These are phyloP conservation scores for Botrytis pseudocinerea DNA, from an alignment of 2,329 filamentous ascomycete species.

Conservation along the genomic window DNA sequence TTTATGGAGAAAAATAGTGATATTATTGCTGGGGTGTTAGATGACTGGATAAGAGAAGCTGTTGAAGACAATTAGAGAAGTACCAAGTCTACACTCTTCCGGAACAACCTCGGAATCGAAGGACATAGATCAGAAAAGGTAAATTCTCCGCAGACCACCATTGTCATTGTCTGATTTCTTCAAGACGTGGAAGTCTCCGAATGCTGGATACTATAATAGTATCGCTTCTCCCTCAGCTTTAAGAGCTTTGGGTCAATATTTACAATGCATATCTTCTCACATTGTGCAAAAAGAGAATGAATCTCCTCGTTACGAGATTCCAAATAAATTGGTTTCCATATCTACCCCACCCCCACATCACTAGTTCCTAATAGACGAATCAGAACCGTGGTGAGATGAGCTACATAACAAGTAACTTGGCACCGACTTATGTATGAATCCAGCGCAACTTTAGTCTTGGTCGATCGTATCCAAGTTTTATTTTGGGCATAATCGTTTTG, in stretches of 20 bases:
- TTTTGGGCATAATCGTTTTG: not conserved
- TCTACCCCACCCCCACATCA: not conserved
- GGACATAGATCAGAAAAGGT: not conserved
- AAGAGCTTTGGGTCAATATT: too few relatives aligned
- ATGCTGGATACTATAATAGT: not conserved
- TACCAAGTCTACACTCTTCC: not conserved
- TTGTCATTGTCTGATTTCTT: not conserved
- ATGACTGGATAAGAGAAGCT: conserved; percentile 35
- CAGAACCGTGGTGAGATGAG: not conserved
- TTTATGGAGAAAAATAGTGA: conserved; percentile 52
- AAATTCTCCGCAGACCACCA: not conserved
- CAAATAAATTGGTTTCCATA: not conserved
- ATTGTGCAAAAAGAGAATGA: not conserved
- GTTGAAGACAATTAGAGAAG: not conserved
- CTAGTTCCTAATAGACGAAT: not conserved
- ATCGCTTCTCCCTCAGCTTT: not conserved
- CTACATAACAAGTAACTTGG: not conserved
- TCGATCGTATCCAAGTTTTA: not conserved
- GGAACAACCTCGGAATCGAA: not conserved
- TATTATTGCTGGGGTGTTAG: conserved; percentile 41
- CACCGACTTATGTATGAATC: not conserved
- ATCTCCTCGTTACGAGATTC: not conserved
- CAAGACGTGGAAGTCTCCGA: not conserved
- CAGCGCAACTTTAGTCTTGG: not conserved
- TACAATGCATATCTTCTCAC: not conserved